phyloP scores from a whole-genome alignment of 345 rosid species.

The Murraya koenigii region DNA sequence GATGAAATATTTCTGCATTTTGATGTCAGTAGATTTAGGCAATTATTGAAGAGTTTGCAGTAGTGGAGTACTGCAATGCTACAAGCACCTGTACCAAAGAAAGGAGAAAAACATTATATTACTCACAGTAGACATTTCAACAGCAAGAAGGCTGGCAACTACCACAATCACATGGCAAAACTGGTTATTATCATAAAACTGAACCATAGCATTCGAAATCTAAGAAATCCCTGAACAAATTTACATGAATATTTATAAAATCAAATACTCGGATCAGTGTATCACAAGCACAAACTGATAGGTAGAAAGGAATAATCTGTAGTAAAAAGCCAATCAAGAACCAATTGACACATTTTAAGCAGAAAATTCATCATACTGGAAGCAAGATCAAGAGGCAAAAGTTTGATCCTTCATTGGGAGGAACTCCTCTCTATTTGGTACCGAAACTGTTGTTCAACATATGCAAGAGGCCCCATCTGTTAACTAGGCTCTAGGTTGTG shows the following conservation, averaged over 20 bases:
- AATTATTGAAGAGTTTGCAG: conserved; percentile 43
- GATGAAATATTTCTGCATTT: too few relatives aligned
- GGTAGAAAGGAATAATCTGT: too few relatives aligned
- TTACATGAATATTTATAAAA: not conserved
- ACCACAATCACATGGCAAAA: not conserved
- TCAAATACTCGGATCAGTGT: not conserved
- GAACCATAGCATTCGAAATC: not conserved
- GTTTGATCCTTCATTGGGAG: conserved; percentile 10
- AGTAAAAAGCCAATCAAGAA: too few relatives aligned
- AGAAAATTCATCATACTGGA: not conserved
- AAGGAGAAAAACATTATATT: not conserved
- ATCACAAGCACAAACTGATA: not conserved
- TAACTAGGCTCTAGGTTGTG: conserved; percentile 45
- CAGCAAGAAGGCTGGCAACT: not conserved
- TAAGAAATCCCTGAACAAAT: not conserved
- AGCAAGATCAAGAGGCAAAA: conserved; percentile 6
- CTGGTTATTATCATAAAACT: not conserved
- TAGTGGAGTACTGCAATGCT: conserved; percentile 49
- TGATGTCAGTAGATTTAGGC: conserved; percentile 3
- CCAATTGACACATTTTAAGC: not conserved
- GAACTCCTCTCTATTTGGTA: conserved; percentile 36
- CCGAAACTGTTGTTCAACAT: not conserved
- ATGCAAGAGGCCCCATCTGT: not conserved
- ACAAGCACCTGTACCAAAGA: conserved; percentile 41
- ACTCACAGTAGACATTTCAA: not conserved